phyloP scores from a whole-genome alignment of 2,329 filamentous ascomycete species.

The Trichoderma atroviride region DNA sequence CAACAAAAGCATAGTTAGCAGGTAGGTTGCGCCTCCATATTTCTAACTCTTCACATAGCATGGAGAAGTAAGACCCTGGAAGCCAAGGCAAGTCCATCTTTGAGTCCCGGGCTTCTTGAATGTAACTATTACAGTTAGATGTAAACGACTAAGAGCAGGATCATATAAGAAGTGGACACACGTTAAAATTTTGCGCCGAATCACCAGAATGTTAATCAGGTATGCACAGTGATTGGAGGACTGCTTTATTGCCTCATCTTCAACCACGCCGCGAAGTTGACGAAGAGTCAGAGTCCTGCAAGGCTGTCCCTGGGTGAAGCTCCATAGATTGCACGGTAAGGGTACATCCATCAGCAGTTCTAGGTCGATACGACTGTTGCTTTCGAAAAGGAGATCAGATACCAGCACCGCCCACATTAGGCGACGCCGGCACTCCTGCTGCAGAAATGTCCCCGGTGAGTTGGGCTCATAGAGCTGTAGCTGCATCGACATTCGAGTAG shows the following conservation, averaged over 20 bases:
- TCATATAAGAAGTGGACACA: too few relatives aligned
- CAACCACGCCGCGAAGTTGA: conserved; percentile 3
- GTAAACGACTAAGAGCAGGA: too few relatives aligned
- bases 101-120: background rate
- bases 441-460: background rate
- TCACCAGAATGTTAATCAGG: conserved; percentile 1
- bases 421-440: conserved; percentile 3
- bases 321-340: conserved; percentile 5
- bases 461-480: conserved; percentile 2
- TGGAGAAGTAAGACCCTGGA: conserved; percentile 2
- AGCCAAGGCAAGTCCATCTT: conserved; percentile 4
- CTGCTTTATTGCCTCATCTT: conserved; percentile 2
- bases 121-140: background rate
- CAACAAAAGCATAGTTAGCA: conserved; percentile 2
- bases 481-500: conserved; percentile 3
- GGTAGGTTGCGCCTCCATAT: conserved; percentile 2
- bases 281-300: conserved; percentile 1
- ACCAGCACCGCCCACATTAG: conserved; percentile 2
- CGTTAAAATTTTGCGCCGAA: conserved; percentile 1
- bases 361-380: conserved; percentile 3
- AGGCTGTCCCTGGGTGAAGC: conserved; percentile 1
- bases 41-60: conserved; percentile 4
- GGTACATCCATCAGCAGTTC: background rate
- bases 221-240: conserved; percentile 4
- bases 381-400: conserved; percentile 2